Evolutionary conservation across 805 yeast species (phyloP), one percentile per base, ranked within the genome.

Genomic region (Nakazawaea wickerhamii): DNA sequence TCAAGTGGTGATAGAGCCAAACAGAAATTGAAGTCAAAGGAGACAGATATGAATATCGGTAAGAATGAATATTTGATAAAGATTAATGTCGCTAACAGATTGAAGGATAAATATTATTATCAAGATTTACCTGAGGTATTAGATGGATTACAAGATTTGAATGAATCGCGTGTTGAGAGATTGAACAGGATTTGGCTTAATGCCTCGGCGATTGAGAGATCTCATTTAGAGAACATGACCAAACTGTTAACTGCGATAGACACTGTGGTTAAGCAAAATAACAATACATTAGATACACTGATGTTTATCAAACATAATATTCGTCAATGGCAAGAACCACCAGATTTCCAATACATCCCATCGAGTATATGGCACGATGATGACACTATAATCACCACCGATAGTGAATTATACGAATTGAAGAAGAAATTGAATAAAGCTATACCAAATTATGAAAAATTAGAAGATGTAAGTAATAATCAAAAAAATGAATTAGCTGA

Each of bases 361-460:
- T 81, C 95, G 20, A 81, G 89, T 23, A 82, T 93, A 32, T 93
- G 99, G 99, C 98, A 91, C 62, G 99, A 93, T 55, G 97, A 93
- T 61, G 96, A 88, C 50, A 66, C 75, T 27, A 72, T 85, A 54
- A 70, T 82, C 48, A 72, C 79, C 1, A 67, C 73, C 4, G 79
- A 75, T 32, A 72, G 70, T 5, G 86, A 80, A 54, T 63, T 82
- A 40, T 67, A 73, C 5, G 76, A 73, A 30, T 63, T 84, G 55
- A 79, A 75, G 55, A 65, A 68, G 44, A 63, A 64, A 40, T 63
- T 85, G 46, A 74, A 75, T 46, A 46, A 52, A 19, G 60, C 71
- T 13, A 55, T 64, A 21, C 46, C 55, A 4, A 60, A 60, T 17
- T 74, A 71, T 50, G 61, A 68, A 21, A 62, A 52, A 35, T 59